A percentile compares a stretch with the other conserved stretches of the same genome.
phyloP scores from a whole-genome alignment of 1,284 basidiomycete species.

The Papiliotrema flavescens region DNA sequence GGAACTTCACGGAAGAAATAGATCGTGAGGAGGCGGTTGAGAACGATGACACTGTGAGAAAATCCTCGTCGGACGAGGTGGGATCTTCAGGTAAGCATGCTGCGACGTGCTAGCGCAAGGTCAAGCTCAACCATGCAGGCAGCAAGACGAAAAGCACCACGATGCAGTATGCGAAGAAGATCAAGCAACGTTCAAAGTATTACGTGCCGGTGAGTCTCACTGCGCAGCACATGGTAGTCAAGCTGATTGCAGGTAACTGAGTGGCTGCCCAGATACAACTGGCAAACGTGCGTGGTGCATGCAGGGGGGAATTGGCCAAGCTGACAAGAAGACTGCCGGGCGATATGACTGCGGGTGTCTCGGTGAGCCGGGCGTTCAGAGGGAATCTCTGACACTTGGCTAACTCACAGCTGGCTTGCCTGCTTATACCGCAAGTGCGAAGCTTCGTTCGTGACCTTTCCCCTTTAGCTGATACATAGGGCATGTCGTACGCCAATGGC shows the following conservation, averaged over 20 bases:
- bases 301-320: neutral
- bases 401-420: slow-evolving; percentile 60
- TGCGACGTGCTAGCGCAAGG: too few relatives aligned
- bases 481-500: slow-evolving; percentile 84
- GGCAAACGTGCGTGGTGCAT: slow-evolving; percentile 58
- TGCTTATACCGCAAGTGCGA: slow-evolving; percentile 77
- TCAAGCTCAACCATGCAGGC: too few relatives aligned
- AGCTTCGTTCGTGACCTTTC: too few relatives aligned
- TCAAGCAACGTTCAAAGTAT: slow-evolving; percentile 47
- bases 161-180: slow-evolving; percentile 27
- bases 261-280: slow-evolving; percentile 81
- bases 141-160: slow-evolving; percentile 5
- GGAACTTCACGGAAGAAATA: slow-evolving; percentile 4
- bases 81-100: too few relatives aligned
- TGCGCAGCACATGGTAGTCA: neutral
- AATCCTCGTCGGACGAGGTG: too few relatives aligned
- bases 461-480: slow-evolving; percentile 14
- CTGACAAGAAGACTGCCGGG: slow-evolving; percentile 61
- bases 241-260: slow-evolving; percentile 31
- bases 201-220: slow-evolving; percentile 42
- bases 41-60: too few relatives aligned
- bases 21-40: neutral
- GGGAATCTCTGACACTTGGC: neutral
- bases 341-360: slow-evolving; percentile 77
- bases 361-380: slow-evolving; percentile 47